A percentile compares a stretch with the other conserved stretches of the same genome.
Conservation (phyloP, 805 yeast species). For the Metschnikowia corniflorae region DNA sequence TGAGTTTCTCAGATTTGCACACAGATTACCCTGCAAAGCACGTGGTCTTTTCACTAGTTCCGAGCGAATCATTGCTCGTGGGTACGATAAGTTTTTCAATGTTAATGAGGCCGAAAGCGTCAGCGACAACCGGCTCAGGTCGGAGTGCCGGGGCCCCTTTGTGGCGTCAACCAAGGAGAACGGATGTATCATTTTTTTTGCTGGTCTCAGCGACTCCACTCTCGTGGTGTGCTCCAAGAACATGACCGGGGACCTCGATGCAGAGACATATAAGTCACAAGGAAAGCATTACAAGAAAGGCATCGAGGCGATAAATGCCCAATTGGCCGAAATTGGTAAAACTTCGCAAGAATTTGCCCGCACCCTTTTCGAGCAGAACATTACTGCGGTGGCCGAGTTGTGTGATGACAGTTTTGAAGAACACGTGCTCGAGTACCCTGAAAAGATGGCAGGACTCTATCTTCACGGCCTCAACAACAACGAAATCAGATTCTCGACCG, state of each 20-base stretch:
- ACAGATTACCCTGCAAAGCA: slow-evolving; percentile 65
- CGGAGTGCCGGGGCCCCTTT: slow-evolving; percentile 67
- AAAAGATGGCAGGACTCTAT: slow-evolving; percentile 73
- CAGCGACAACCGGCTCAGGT: slow-evolving; percentile 3
- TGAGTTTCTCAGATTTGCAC: slow-evolving; percentile 64
- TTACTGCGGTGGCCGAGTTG: slow-evolving; percentile 87
- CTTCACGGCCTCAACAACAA: slow-evolving; percentile 85
- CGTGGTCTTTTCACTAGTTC: slow-evolving; percentile 72
- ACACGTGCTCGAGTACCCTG: slow-evolving; percentile 75
- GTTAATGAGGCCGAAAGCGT: slow-evolving; percentile 49
- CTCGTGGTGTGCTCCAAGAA: slow-evolving; percentile 88
- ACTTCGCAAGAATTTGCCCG: slow-evolving; percentile 52
- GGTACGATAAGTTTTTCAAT: slow-evolving; percentile 93
- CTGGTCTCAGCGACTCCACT: slow-evolving; percentile 73
- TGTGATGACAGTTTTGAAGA: slow-evolving; percentile 95
- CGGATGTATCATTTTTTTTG: slow-evolving; percentile 85
- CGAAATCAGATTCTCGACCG: slow-evolving; percentile 57
- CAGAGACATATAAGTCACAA: slow-evolving; percentile 6
- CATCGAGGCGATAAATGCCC: slow-evolving; percentile 50
- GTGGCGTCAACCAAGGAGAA: slow-evolving; percentile 81
- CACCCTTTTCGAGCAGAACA: slow-evolving; percentile 44
- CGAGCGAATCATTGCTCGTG: slow-evolving; percentile 64
- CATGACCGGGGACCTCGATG: slow-evolving; percentile 59
- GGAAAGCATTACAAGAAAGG: slow-evolving; percentile 79
- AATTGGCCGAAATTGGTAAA: slow-evolving; percentile 42